Evolutionary conservation across 306 rosid species (phyloP).

Genomic region (Ochetophila trinervis): DNA sequence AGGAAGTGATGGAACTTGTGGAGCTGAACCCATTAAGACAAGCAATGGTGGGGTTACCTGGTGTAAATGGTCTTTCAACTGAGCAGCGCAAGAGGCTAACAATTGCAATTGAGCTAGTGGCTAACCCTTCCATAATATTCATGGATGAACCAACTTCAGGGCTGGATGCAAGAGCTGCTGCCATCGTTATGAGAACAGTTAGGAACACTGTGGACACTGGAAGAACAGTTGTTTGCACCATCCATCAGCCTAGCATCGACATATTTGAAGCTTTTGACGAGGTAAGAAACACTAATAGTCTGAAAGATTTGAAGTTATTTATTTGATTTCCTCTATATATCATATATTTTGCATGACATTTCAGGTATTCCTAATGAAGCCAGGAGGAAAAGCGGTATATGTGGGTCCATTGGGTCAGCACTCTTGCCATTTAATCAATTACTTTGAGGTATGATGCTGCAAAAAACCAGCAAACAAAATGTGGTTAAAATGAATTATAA

Average conservation of each 20-base stretch:
- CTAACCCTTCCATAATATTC: constrained; percentile 91
- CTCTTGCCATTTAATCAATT: constrained; percentile 12
- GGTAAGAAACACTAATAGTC: background rate
- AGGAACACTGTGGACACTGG: constrained; percentile 88
- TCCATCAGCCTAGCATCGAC: constrained; percentile 94
- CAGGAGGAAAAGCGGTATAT: constrained; percentile 15
- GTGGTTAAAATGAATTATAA: background rate
- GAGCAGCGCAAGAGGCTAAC: constrained; percentile 91
- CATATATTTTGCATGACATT: background rate
- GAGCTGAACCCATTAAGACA: constrained; percentile 61
- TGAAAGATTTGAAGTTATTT: background rate
- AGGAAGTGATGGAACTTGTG: constrained; percentile 86
- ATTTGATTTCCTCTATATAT: background rate
- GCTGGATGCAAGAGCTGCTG: constrained; percentile 89
- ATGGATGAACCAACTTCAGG: constrained; percentile 98
- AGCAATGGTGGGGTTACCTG: constrained; percentile 82
- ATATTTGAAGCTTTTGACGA: constrained; percentile 51
- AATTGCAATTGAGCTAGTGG: constrained; percentile 82
- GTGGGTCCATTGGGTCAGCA: constrained; percentile 16
- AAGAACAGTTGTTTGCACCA: constrained; percentile 87
- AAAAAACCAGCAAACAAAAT: constrained; percentile 5
- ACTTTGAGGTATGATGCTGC: constrained; percentile 13
- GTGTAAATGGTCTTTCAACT: constrained; percentile 77
- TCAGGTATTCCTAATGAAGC: constrained; percentile 7
- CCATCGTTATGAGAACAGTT: constrained; percentile 92